Base-by-base conservation (phyloP, 2,329 filamentous ascomycete genomes). In the Chrysoporthe deuterocubensis region DNA sequence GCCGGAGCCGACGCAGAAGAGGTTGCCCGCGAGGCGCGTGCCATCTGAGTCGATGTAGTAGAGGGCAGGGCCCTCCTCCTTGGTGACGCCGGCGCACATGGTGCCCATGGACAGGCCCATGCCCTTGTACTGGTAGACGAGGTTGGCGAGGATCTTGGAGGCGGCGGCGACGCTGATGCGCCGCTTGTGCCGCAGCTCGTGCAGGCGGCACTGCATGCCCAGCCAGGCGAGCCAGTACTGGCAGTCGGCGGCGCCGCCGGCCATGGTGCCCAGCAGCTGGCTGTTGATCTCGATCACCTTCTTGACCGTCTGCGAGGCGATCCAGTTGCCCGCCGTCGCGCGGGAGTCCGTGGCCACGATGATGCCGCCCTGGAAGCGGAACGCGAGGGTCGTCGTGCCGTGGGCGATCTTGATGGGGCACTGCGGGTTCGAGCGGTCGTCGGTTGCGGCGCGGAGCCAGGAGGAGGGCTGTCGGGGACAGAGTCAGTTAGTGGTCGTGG, bases 161-260 rank as follows among this genome's bases (percentile, higher is more conserved):
- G 96, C 96, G 59, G 96, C 96, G 58, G 96, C 95, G 72, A 99
- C 96, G 70, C 93, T 96, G 84, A 99, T 99, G 79, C 96, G 93
- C 80, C 94, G 93, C 87, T 99, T 99, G 87, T 99, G 95, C 73
- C 96, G 93, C 76, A 99, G 94, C 85, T 99, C 96, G 85, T 99
- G 95, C 72, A 99, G 92, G 69, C 96, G 94, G 85, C 96, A 99
- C 86, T 99, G 94, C 91, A 98, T 97, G 76, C 95, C 96, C 73
- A 99, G 88, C 86, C 97, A 99, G 77, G 94, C 94, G 72, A 99
- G 92, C 96, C 96, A 99, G 88, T 97, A 98, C 89, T 98, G 96
- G 82, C 96, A 99, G 83, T 99, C 96, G 81, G 96, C 96, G 77
- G 96, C 96, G 82, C 96, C 96, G 81, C 96, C 96, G 71, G 96